Conservation (phyloP, 257 asterid genomes). For the Fraxinus anomala region DNA sequence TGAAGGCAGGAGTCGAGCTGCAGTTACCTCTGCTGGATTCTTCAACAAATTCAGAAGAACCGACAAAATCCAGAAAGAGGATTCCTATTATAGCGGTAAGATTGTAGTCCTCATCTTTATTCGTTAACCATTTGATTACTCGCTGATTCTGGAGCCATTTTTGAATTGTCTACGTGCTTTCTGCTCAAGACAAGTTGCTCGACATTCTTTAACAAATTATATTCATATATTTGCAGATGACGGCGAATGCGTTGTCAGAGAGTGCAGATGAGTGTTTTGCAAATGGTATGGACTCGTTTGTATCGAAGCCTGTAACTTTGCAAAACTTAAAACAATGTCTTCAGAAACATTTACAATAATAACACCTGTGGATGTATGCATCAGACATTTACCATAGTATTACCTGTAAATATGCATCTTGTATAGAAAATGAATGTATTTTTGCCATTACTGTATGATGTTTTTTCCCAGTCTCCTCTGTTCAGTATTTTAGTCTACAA, state of each 20-base stretch:
- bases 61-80: conserved; percentile 41
- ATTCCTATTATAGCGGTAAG: conserved; percentile 79
- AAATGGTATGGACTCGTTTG: conserved; percentile 93
- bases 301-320: conserved; percentile 77
- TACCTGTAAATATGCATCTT: conserved; percentile 46
- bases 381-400: conserved; percentile 3
- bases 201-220: background rate
- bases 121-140: background rate
- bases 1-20: conserved; percentile 62
- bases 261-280: conserved; percentile 90
- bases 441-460: conserved; percentile 45
- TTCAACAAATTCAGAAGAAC: conserved; percentile 26
- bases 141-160: background rate
- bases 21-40: conserved; percentile 40
- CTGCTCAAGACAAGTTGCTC: background rate
- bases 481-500: background rate
- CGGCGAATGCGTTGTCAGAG: conserved; percentile 82
- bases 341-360: conserved; percentile 49
- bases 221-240: conserved; percentile 63
- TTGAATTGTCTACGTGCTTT: background rate
- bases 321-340: conserved; percentile 76
- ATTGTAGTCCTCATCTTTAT: background rate
- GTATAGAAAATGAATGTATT: conserved; percentile 57
- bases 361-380: conserved; percentile 44
- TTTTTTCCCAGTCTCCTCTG: background rate